Percentiles rank a stretch among this genome's conserved stretches.
These are phyloP conservation scores for Fusarium tanahbumbuense DNA, from an alignment of 2,329 filamentous ascomycete species.

Conservation along the genomic window DNA sequence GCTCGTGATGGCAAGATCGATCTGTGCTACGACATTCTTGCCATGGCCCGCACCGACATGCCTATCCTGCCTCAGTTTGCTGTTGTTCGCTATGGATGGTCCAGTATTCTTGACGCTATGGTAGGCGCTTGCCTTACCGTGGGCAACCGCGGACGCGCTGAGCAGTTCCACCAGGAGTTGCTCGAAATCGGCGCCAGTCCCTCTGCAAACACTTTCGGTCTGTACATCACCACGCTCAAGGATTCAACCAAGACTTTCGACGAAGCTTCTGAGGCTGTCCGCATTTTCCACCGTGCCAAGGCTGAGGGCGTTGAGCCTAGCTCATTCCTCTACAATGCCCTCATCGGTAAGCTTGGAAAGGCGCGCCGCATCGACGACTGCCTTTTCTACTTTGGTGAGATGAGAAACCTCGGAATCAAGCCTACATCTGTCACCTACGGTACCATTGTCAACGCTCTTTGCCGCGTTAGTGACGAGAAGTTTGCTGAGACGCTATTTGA, in stretches of 20 bases:
- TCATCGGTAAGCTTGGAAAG: constrained; percentile 98
- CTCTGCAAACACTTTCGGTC: constrained; percentile 95
- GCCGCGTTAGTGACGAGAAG: constrained; percentile 96
- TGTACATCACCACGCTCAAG: constrained; percentile 99
- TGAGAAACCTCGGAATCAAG: constrained; percentile 91
- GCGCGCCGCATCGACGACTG: constrained; percentile 98
- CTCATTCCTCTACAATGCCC: constrained; percentile 96
- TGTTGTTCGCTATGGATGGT: constrained; percentile 94
- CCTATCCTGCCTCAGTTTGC: constrained; percentile 86
- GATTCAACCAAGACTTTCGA: constrained; percentile 98
- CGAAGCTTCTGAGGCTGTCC: constrained; percentile 94
- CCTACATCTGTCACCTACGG: constrained; percentile 98
- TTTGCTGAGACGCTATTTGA: constrained; percentile 98
- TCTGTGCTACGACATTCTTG: constrained; percentile 85
- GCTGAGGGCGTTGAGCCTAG: constrained; percentile 94
- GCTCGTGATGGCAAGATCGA: constrained; percentile 86
- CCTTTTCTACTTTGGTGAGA: constrained; percentile 97
- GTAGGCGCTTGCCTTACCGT: constrained; percentile 88
- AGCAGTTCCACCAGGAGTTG: constrained; percentile 91
- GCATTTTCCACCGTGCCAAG: constrained; percentile 96
- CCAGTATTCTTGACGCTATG: constrained; percentile 96
- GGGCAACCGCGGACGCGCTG: constrained; percentile 82
- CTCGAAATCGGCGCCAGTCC: constrained; percentile 90
- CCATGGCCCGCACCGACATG: constrained; percentile 89
- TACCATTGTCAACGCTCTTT: constrained; percentile 97